Conservation (phyloP, 2,329 filamentous ascomycete species). For the Fusarium sp. region DNA sequence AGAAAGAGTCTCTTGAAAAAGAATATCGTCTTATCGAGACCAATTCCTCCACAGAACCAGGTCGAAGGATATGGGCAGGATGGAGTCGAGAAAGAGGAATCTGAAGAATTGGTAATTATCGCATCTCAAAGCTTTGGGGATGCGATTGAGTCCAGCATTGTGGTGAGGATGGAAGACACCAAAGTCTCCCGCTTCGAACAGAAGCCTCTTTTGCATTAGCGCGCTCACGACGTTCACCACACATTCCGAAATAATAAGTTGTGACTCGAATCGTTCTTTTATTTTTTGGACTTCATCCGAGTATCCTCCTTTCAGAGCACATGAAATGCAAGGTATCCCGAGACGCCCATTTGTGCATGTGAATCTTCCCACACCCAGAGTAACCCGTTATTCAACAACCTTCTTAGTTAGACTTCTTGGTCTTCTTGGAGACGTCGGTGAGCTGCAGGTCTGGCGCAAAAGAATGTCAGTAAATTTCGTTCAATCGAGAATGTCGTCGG, state of each 20-base stretch:
- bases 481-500: constrained; percentile 9
- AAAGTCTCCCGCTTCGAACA: constrained; percentile 44
- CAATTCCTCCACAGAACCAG: constrained; percentile 50
- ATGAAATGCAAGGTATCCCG: constrained; percentile 68
- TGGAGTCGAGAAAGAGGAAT: constrained; percentile 58
- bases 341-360: constrained; percentile 66
- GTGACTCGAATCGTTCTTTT: constrained; percentile 55
- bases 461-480: constrained; percentile 26
- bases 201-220: constrained; percentile 46
- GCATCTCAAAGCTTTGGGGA: constrained; percentile 55
- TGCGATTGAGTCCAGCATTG: constrained; percentile 50
- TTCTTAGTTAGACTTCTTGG: constrained; percentile 50
- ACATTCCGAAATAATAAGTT: constrained; percentile 5
- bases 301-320: constrained; percentile 57
- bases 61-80: constrained; percentile 54
- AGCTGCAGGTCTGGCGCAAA: constrained; percentile 62
- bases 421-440: constrained; percentile 70
- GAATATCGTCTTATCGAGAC: constrained; percentile 53
- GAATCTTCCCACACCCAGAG: constrained; percentile 52
- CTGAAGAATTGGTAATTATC: constrained; percentile 58
- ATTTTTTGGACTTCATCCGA: constrained; percentile 55
- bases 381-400: constrained; percentile 46
- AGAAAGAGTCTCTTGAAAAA: constrained; percentile 52
- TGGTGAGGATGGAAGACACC: constrained; percentile 35
- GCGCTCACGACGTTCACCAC: constrained; percentile 27